Evolutionary conservation across 805 yeast genomes (phyloP), one percentile per base, ranked within the genome.

Genomic region (Lipomyces sp.): DNA sequence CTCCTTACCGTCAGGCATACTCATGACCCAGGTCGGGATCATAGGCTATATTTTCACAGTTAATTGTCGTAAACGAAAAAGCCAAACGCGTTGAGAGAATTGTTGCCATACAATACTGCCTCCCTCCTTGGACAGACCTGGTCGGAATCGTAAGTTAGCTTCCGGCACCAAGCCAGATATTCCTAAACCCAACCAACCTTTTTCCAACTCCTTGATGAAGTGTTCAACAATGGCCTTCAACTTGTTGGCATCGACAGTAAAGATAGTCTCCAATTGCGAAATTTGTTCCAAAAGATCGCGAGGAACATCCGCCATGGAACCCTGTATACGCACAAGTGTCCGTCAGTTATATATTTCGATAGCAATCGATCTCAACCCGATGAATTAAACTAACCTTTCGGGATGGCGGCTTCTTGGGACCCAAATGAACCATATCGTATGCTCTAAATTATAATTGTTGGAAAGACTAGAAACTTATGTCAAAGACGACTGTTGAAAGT

Each of bases 11-110:
- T 94, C 88, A 71, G 98, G 98, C 82, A 83, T 89, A 75, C 90
- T 96, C 84, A 92, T 82, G 64, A 94, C 98, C 98, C 98, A 94
- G 69, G 96, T 90, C 58, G 97, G 97, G 76, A 89, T 92, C 98
- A 94, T 94, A 69, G 99, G 98, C 72, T 70, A 29, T 1, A 24
- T 24, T 24, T 24, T 24, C 15, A 15, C 11, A 33, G 15, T 34
- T n/a, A 35, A 13, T 32, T n/a, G 45, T 34, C 18, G 50, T 60
- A 24, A 37, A 35, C 35, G 15, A 32, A 37, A 18, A 10, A 3
- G 30, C 10, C 34, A 34, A 50, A n/a, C 15, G 10, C 24, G 5
- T 57, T 24, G 24, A 24, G 24, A 24, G 24, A 24, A 24, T 24
- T 30, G 3, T n/a, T 7, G 8, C 53, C 74, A 32, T 66, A 72